Evolutionary conservation across 257 asterid species (phyloP).

Genomic region (Mentha longifolia): DNA sequence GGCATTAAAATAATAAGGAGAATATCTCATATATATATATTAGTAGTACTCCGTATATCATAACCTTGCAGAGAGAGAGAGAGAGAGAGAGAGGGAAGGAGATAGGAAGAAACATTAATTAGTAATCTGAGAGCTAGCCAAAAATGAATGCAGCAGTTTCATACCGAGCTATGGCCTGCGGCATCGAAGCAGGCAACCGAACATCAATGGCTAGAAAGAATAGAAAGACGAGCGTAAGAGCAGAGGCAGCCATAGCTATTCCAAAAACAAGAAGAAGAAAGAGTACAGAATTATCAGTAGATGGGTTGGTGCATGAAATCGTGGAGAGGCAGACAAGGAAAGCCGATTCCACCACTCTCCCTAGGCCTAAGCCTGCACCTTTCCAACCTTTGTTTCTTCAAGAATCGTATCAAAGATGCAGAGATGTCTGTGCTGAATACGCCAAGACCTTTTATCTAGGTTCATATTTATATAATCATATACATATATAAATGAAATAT

Average conservation of each 20-base stretch:
- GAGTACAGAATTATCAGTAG: conserved; percentile 40
- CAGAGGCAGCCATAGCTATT: conserved; percentile 49
- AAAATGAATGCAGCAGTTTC: conserved; percentile 53
- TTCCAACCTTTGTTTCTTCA: conserved; percentile 66
- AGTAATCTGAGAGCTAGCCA: conserved; percentile 1
- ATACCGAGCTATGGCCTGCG: conserved; percentile 37
- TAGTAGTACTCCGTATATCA: not conserved
- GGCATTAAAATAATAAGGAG: no score
- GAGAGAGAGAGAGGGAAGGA: not conserved
- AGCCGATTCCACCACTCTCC: not conserved
- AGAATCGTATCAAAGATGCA: conserved; percentile 71
- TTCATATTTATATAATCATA: conserved; percentile 50
- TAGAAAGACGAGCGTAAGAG: conserved; percentile 32
- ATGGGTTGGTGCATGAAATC: conserved; percentile 51
- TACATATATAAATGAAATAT: no score
- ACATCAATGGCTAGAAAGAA: conserved; percentile 19
- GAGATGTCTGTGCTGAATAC: conserved; percentile 77
- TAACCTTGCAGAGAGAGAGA: not conserved
- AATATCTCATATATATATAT: no score
- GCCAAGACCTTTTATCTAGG: conserved; percentile 85
- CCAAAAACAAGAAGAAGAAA: conserved; percentile 41
- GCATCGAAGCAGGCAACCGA: conserved; percentile 27
- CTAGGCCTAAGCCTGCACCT: not conserved
- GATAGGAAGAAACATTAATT: not conserved
- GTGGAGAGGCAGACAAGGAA: conserved; percentile 57